phyloP scores from a whole-genome alignment of 495 filamentous ascomycete species.

The Podospora australis region DNA sequence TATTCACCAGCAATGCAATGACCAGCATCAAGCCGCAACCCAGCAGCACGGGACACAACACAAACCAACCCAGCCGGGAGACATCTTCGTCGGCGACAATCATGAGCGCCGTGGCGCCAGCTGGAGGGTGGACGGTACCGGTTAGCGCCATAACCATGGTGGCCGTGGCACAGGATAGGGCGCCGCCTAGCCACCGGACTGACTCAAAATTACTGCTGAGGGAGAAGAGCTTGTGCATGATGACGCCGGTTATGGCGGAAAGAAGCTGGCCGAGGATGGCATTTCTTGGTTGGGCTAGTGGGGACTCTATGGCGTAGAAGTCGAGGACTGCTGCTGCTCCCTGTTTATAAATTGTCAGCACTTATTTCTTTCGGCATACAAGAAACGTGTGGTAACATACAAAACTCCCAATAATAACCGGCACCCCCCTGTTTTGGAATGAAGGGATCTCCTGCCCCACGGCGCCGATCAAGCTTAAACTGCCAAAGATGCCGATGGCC shows the following conservation, averaged over 20 bases:
- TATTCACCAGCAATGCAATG: conserved; percentile 65
- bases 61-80: conserved; percentile 61
- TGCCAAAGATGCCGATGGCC: conserved; percentile 48
- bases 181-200: conserved; percentile 60
- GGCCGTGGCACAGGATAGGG: conserved; percentile 62
- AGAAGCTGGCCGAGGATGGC: conserved; percentile 66
- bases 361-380: neutral
- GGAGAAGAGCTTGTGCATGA: conserved; percentile 62
- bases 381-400: conserved; percentile 25
- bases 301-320: conserved; percentile 70
- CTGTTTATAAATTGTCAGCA: conserved; percentile 27
- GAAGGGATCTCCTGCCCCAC: conserved; percentile 32
- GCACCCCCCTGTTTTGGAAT: conserved; percentile 32
- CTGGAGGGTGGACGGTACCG: conserved; percentile 78
- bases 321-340: conserved; percentile 73
- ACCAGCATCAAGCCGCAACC: conserved; percentile 58
- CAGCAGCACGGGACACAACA: conserved; percentile 62
- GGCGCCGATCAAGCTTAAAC: conserved; percentile 41
- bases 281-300: conserved; percentile 78
- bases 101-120: conserved; percentile 78
- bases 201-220: conserved; percentile 47
- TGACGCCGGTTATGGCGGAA: conserved; percentile 58
- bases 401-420: conserved; percentile 47
- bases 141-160: conserved; percentile 70
- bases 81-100: conserved; percentile 57